Evolutionary conservation across 805 yeast species (phyloP), one percentile per base, ranked within the genome.

Genomic region (Saccharomycopsis babjevae): DNA sequence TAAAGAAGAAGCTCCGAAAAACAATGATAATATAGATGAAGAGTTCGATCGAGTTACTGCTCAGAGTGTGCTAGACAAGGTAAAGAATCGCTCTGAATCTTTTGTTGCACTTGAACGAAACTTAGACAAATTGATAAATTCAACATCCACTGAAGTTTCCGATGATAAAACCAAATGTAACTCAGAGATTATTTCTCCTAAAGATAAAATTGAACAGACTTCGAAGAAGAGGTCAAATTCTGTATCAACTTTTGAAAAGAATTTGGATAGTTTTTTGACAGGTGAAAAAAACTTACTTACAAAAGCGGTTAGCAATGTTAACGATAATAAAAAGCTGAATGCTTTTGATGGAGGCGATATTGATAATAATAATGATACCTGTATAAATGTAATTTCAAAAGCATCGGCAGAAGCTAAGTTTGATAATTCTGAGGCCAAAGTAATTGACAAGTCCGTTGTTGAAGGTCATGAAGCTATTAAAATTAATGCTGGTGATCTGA

Each of bases 181-280:
- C 52, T 18, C 32, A 22, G 22, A 39, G 25, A 8, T 32, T 38
- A 16, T 18, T 46, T 11, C 57, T 52, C 7, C 50, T 18, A n/a
- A 54, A 59, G 46, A 38, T 7, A 18, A 28, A 3, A 15, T 34
- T 16, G 22, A 20, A 5, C 40, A 52, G 4, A 22, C 32, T 15
- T 54, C 58, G 3, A 62, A 60, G 50, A 62, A 59, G 34, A 61
- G 63, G 54, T 58, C 65, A 1, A 61, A 61, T 18, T 58, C 63
- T 3, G 36, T 60, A 20, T 58, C 61, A 40, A 63, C 65, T 7
- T 62, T 62, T 50, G 63, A 62, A 43, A 55, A 60, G 46, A 60
- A 62, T 30, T 50, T 62, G 15, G 65, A 62, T 40, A 56, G 50
- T 20, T 60, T 63, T 42, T 60, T 61, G 18, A 63, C 65, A 5